Conservation (phyloP, 2,329 filamentous ascomycete genomes). For the Didymella segeticola region DNA sequence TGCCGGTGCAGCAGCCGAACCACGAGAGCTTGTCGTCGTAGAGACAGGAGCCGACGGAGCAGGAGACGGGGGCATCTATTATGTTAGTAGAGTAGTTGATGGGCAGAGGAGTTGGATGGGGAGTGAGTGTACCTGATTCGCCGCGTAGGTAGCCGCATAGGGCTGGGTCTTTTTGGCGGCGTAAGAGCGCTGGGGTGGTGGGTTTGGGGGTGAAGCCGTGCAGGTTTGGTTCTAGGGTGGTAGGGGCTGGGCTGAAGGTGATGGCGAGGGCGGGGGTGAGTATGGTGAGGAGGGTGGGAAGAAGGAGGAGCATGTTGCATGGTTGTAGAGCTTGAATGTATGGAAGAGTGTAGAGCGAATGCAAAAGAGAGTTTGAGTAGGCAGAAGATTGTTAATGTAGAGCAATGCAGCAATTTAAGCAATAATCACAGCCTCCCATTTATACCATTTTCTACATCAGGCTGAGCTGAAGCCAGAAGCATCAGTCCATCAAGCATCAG, state of each 20-base stretch:
- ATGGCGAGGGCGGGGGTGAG: conserved; percentile 2
- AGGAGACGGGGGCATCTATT: conserved; percentile 21
- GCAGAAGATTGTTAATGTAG: too few species aligned
- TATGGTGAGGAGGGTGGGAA: conserved; percentile 1
- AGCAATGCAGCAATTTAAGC: too few species aligned
- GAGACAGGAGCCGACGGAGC: conserved; percentile 18
- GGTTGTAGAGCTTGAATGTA: too few species aligned
- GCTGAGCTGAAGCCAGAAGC: too few species aligned
- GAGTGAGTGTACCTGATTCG: conserved; percentile 13
- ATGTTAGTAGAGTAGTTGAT: neutral
- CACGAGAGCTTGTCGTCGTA: conserved; percentile 19
- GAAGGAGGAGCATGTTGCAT: too few species aligned
- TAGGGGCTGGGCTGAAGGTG: conserved; percentile 7
- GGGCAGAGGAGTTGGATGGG: too few species aligned
- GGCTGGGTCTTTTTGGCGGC: conserved; percentile 16
- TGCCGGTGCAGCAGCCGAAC: conserved; percentile 31
- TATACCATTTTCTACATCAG: too few species aligned
- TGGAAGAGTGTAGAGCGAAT: too few species aligned
- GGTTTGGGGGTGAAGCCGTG: conserved; percentile 21
- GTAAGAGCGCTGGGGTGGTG: conserved; percentile 21
- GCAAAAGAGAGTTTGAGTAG: too few species aligned
- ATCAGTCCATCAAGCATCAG: too few species aligned
- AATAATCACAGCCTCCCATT: too few species aligned
- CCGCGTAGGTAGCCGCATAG: conserved; percentile 26
- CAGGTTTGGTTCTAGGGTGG: conserved; percentile 9